phyloP scores from a whole-genome alignment of 2,329 filamentous ascomycete species.

The Cryphonectria naterciae region DNA sequence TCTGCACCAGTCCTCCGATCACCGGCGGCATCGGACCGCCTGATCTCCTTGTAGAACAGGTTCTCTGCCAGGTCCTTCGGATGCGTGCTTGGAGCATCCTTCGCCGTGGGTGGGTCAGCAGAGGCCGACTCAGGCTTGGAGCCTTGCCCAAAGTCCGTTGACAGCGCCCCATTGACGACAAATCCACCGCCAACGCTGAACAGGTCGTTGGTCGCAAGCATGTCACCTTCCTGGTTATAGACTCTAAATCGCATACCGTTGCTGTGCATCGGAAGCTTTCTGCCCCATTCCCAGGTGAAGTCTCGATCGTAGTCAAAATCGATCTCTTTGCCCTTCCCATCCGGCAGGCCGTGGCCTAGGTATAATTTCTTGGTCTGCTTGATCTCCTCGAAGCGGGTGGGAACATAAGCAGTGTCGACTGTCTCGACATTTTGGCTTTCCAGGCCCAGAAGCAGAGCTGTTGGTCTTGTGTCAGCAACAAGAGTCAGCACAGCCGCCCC shows the following conservation, averaged over 20 bases:
- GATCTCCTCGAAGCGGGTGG: constrained; percentile 50
- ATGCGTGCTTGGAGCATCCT: constrained; percentile 35
- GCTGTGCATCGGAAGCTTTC: constrained; percentile 55
- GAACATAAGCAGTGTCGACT: constrained; percentile 53
- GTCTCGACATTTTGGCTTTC: constrained; percentile 55
- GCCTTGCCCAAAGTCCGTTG: constrained; percentile 39
- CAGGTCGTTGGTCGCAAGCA: constrained; percentile 54
- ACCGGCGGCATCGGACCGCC: constrained; percentile 50
- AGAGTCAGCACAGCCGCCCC: neutral
- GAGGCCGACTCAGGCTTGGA: neutral
- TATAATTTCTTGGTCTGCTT: constrained; percentile 49
- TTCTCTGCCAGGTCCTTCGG: constrained; percentile 56
- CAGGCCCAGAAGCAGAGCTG: constrained; percentile 51
- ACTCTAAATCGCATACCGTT: constrained; percentile 58
- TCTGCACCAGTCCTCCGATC: constrained; percentile 50
- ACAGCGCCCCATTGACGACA: constrained; percentile 55
- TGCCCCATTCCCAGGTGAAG: constrained; percentile 56
- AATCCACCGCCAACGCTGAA: constrained; percentile 58
- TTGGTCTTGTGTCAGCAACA: neutral
- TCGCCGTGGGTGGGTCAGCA: constrained; percentile 30
- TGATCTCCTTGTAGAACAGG: constrained; percentile 56
- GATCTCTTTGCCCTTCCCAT: constrained; percentile 49
- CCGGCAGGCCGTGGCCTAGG: constrained; percentile 46
- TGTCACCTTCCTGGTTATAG: constrained; percentile 50
- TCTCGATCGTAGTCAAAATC: constrained; percentile 54